Evolutionary conservation across 768 basidiomycete genomes (phyloP).

Genomic region (Rhodotorula graminis): DNA sequence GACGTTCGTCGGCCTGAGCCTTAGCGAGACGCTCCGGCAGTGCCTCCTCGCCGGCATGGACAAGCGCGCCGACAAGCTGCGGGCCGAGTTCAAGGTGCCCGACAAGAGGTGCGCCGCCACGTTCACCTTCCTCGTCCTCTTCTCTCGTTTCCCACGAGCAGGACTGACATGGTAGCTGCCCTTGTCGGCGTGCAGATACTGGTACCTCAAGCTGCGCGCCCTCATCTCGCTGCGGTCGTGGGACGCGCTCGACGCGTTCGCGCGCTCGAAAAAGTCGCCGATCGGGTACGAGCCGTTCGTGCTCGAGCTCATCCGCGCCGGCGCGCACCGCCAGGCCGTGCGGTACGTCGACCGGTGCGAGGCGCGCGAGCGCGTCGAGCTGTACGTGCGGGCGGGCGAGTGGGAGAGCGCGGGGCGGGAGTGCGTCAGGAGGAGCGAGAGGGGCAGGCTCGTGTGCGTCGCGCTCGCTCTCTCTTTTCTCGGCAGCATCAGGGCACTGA

Average conservation of each 20-base stretch:
- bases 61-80: constrained; percentile 84
- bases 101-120: constrained; percentile 70
- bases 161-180: too few relatives aligned
- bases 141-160: too few relatives aligned
- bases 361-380: constrained; percentile 68
- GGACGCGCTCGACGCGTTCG: constrained; percentile 76
- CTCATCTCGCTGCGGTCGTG: constrained; percentile 76
- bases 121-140: neutral
- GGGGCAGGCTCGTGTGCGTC: constrained; percentile 75
- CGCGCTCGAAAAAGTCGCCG: constrained; percentile 80
- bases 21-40: constrained; percentile 77
- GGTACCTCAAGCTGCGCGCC: constrained; percentile 84
- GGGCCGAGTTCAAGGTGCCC: constrained; percentile 83
- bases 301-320: constrained; percentile 66
- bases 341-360: constrained; percentile 80
- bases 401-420: constrained; percentile 41
- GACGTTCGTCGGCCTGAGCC: constrained; percentile 71
- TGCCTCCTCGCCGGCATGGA: constrained; percentile 73
- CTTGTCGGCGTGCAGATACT: constrained; percentile 66
- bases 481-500: too few relatives aligned
- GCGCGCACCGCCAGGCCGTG: constrained; percentile 69
- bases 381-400: constrained; percentile 80
- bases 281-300: constrained; percentile 95
- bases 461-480: constrained; percentile 4
- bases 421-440: constrained; percentile 84